A percentile compares a stretch with the other conserved stretches of the same genome.
phyloP scores from a whole-genome alignment of 106 monocot species.

The Apostasia shenzhenica region DNA sequence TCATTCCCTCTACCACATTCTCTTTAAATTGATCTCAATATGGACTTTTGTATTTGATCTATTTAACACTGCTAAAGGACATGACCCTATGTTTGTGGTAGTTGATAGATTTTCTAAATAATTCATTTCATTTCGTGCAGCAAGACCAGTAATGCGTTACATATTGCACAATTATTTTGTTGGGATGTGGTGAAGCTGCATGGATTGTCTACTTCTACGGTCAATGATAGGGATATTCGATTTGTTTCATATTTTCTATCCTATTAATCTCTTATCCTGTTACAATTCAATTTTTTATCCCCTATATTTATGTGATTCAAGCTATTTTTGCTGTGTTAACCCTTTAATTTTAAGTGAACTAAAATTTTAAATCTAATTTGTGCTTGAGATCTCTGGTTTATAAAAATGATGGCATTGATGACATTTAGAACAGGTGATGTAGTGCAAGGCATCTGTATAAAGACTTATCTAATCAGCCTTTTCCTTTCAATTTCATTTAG shows the following conservation, averaged over 20 bases:
- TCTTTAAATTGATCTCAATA: neutral
- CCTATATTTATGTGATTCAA: no score
- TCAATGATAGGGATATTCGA: neutral
- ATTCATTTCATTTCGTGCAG: neutral
- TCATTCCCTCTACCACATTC: neutral
- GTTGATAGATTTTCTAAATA: neutral
- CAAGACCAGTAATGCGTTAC: neutral
- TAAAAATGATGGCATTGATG: no score
- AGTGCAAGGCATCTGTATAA: no score
- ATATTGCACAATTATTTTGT: neutral
- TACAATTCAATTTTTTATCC: no score
- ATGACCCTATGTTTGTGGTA: neutral
- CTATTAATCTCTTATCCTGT: no score
- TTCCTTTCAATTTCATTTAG: constrained; percentile 17
- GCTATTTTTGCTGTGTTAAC: no score
- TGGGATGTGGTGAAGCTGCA: neutral
- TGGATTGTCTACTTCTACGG: neutral
- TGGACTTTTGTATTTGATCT: neutral
- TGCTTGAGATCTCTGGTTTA: no score
- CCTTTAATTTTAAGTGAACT: no score
- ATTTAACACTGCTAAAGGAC: neutral
- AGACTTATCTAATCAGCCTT: neutral
- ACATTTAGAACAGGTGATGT: no score
- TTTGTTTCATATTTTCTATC: neutral
- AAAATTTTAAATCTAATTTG: no score